These are phyloP conservation scores for Platanus orientalis DNA, from an alignment of 164 flowering plant genomes.

Conservation along the genomic window DNA sequence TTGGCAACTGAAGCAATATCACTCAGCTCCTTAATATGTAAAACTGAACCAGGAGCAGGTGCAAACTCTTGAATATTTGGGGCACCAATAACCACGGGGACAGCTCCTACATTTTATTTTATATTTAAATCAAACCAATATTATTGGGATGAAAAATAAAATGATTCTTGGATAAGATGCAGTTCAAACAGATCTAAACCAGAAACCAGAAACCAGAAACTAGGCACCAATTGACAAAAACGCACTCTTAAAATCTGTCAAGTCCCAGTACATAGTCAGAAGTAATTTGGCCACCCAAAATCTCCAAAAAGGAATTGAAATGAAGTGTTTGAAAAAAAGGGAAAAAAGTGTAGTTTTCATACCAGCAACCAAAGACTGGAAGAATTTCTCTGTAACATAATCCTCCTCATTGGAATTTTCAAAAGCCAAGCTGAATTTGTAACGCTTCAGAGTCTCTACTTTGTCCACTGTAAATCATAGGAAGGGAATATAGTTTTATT, in stretches of 20 bases:
- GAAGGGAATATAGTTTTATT: conserved; percentile 8
- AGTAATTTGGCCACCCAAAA: conserved; percentile 41
- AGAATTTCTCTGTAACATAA: conserved; percentile 94
- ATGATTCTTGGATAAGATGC: background rate
- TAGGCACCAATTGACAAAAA: too few species aligned
- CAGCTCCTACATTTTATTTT: conserved; percentile 43
- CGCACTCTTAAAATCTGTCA: background rate
- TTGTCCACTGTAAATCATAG: conserved; percentile 68
- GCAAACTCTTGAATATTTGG: conserved; percentile 94
- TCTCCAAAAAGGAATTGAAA: conserved; percentile 18
- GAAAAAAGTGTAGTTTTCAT: conserved; percentile 4
- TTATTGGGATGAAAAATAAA: background rate
- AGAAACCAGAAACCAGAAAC: background rate
- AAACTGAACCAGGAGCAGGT: conserved; percentile 61
- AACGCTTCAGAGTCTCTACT: conserved; percentile 73
- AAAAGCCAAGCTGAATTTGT: conserved; percentile 96
- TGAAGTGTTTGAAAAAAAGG: background rate
- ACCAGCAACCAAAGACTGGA: conserved; percentile 99
- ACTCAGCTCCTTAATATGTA: conserved; percentile 64
- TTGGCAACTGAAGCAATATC: conserved; percentile 40
- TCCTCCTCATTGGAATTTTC: conserved; percentile 99
- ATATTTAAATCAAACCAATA: background rate
- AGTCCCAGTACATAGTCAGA: background rate
- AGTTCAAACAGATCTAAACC: background rate
- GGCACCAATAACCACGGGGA: conserved; percentile 95